These are phyloP conservation scores for Pichia sp. DNA, from an alignment of 1,139 yeast genomes.

Conservation along the genomic window DNA sequence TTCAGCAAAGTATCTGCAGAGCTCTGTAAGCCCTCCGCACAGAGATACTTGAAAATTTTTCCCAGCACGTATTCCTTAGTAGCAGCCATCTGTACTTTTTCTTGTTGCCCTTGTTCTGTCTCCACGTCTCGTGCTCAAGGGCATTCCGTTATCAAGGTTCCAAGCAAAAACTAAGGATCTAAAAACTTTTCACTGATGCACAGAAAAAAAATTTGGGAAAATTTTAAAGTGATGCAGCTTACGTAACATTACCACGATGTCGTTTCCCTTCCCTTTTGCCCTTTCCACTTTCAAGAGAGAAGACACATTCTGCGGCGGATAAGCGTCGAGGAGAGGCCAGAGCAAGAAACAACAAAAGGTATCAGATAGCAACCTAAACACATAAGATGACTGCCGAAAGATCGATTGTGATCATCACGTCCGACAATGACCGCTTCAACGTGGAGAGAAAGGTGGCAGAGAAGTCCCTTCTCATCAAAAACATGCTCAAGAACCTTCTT, in stretches of 20 bases:
- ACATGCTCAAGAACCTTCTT: constrained; percentile 79
- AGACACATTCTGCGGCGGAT: not conserved
- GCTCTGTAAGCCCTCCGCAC: constrained; percentile 5
- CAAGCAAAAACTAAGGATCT: not conserved
- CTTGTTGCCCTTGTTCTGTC: not conserved
- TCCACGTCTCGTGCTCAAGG: not conserved
- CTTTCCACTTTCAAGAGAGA: not conserved
- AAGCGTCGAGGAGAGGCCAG: not conserved
- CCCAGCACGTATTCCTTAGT: constrained; percentile 10
- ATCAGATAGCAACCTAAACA: not conserved
- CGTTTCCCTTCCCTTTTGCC: not conserved
- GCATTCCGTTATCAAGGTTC: not conserved
- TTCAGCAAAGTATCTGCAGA: constrained; percentile 12
- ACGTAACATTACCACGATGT: not conserved
- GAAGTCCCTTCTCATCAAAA: constrained; percentile 81
- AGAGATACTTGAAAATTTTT: constrained; percentile 6
- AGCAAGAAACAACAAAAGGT: not conserved
- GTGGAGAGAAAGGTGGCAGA: constrained; percentile 86
- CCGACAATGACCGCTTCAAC: constrained; percentile 68
- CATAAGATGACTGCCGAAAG: constrained; percentile 24
- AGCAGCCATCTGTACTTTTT: constrained; percentile 6
- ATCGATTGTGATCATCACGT: constrained; percentile 60
- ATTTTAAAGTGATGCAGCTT: not conserved
- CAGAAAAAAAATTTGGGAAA: not conserved
- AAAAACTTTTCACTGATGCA: not conserved